Base-by-base conservation (phyloP, 257 asterid species). In the Nemophila menziesii region DNA sequence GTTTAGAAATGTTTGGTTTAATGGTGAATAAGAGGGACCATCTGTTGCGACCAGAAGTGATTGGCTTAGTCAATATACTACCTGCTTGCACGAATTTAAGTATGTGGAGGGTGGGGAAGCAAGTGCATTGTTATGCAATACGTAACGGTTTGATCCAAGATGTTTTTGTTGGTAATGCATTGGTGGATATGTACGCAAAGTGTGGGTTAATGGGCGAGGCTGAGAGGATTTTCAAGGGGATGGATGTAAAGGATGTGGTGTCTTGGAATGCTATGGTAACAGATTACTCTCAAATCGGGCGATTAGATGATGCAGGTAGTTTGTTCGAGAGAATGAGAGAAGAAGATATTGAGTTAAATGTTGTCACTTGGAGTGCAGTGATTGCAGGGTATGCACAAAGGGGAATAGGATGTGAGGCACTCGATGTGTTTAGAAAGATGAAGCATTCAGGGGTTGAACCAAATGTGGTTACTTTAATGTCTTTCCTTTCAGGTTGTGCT, bases 361-460 rank as follows among this genome's bases (percentile, higher is more conserved):
- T 87, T 37, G 87, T 82, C 43, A 74, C 93, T 0, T 87, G 95
- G 97, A 87, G 92, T 67, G 85, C 97, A 50, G 86, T 87, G 41
- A 87, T 87, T 62, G 69, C 95, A 14, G 92, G 89, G 43, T 87
- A 74, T 63, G 83, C 93, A 8, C 95, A 87, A 64, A 82, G 92
- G 60, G 97, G 94, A 33, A 77, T 74, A 50, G 97, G 93, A 7
- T 46, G 44, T 48, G 82, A 82, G 46, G 85, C 92, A 3, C 69
- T 87, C 33, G 54, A 63, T 44, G 75, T 87, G 43, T 83, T 87
- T 55, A 73, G 69, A 49, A 81, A 82, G 53, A 87, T 87, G 97
- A 61, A 57, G 44, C 63, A 27, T 43, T 69, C 76, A 1, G 56
- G 68, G 43, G 70, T 83, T 0, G 68, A 63, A 38, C 93, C 97